Conservation (phyloP, 345 rosid species). For the Luvunga scandens region DNA sequence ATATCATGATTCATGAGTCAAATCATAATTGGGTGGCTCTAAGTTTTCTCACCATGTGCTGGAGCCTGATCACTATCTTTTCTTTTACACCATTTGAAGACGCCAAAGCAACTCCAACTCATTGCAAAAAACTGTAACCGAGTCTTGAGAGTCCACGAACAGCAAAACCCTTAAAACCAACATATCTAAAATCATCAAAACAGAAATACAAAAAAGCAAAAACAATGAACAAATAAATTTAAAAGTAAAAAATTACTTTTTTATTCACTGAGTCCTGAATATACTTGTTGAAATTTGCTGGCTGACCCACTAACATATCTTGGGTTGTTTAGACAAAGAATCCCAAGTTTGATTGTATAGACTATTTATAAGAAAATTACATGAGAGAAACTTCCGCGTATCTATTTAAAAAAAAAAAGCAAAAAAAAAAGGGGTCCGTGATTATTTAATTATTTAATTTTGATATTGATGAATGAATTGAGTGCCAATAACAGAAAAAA, state of each 20-base stretch:
- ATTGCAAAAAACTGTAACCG: constrained; percentile 31
- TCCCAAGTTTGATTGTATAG: neutral
- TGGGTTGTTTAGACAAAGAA: neutral
- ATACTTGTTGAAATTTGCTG: neutral
- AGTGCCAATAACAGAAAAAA: neutral
- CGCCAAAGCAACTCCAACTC: constrained; percentile 55
- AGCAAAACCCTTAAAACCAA: constrained; percentile 16
- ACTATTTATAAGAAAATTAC: neutral
- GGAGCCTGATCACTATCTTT: constrained; percentile 21
- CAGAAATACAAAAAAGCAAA: neutral
- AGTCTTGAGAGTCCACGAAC: constrained; percentile 5
- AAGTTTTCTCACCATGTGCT: constrained; percentile 44
- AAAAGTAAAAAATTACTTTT: neutral
- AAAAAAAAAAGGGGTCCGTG: neutral
- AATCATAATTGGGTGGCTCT: neutral
- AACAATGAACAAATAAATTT: neutral
- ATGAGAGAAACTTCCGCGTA: neutral
- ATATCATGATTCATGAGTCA: neutral
- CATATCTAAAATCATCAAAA: constrained; percentile 9
- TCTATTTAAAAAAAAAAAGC: neutral
- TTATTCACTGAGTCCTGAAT: constrained; percentile 1
- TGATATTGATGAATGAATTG: too few relatives aligned
- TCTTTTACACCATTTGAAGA: constrained; percentile 35
- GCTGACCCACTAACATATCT: neutral
- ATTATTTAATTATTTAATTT: too few relatives aligned